phyloP scores from a whole-genome alignment of 129 eudicot genomes.

The Lactuca saligna region DNA sequence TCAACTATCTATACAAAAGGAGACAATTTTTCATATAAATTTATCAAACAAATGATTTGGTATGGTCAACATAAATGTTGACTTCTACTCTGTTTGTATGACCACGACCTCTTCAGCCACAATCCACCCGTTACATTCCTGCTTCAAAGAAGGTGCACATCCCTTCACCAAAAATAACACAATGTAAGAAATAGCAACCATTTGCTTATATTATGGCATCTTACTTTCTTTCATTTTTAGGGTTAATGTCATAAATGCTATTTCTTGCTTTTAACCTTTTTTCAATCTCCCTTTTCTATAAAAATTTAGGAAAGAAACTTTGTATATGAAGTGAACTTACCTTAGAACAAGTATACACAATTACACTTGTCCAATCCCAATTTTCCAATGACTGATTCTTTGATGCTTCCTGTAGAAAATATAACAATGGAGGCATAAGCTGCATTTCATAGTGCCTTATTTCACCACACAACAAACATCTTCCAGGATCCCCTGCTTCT shows the following conservation, averaged over 20 bases:
- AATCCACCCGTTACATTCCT: constrained; percentile 57
- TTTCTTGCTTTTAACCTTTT: too few relatives aligned
- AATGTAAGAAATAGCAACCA: neutral
- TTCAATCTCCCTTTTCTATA: neutral
- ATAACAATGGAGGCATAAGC: constrained; percentile 78
- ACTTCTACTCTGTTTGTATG: constrained; percentile 51
- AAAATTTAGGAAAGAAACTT: neutral
- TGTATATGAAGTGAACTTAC: constrained; percentile 37
- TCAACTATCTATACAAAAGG: too few relatives aligned
- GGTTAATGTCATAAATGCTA: too few relatives aligned
- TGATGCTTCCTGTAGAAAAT: constrained; percentile 67
- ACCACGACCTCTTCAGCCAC: constrained; percentile 67
- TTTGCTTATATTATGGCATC: neutral
- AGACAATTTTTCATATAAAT: too few relatives aligned
- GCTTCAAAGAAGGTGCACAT: constrained; percentile 40
- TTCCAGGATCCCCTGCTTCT: constrained; percentile 53
- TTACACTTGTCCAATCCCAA: constrained; percentile 84
- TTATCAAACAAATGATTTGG: neutral
- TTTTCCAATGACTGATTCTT: constrained; percentile 46
- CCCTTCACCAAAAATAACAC: constrained; percentile 34
- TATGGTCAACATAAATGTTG: neutral
- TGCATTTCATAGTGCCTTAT: constrained; percentile 81
- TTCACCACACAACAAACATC: constrained; percentile 74
- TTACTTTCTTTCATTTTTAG: too few relatives aligned
- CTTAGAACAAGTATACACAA: constrained; percentile 75